Percentiles rank a stretch among this genome's conserved stretches.
Evolutionary conservation across 169 alveolate species (phyloP).

Genomic region (Plasmodium knowlesi): DNA sequence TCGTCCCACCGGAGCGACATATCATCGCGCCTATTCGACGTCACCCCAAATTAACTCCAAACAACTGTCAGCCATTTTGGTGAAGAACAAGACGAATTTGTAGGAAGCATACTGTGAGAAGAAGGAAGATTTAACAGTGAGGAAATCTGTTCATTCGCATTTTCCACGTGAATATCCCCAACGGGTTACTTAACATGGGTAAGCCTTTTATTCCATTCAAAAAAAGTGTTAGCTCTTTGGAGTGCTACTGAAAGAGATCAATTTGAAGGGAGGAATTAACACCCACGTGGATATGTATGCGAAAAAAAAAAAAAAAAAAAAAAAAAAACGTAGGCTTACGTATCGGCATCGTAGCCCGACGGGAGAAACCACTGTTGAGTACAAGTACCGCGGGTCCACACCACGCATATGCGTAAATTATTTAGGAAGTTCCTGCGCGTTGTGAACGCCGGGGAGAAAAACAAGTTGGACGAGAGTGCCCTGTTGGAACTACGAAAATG

Average conservation of each 20-base stretch:
- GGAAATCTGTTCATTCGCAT: not conserved
- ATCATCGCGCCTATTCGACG: not conserved
- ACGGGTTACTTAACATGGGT: not conserved
- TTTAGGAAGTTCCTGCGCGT: constrained; percentile 44
- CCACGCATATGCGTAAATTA: not conserved
- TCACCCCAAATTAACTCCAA: not conserved
- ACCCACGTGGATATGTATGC: not conserved
- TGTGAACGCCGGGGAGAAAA: constrained; percentile 17
- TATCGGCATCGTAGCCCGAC: not conserved
- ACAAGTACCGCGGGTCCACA: no score
- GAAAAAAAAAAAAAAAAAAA: no score
- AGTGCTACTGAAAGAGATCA: not conserved
- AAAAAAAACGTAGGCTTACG: not conserved
- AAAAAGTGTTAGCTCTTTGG: not conserved
- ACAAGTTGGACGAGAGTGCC: not conserved
- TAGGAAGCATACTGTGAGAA: not conserved
- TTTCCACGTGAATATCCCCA: no score
- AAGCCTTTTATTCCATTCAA: not conserved
- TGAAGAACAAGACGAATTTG: not conserved
- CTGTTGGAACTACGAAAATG: constrained; percentile 23
- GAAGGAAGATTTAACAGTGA: not conserved
- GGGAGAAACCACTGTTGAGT: no score
- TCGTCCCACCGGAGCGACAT: no score
- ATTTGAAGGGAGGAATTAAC: not conserved
- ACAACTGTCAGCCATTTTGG: not conserved